Evolutionary conservation across 768 basidiomycete species (phyloP), one percentile per base, ranked within the genome.

Genomic region (Tylopilus felleus): DNA sequence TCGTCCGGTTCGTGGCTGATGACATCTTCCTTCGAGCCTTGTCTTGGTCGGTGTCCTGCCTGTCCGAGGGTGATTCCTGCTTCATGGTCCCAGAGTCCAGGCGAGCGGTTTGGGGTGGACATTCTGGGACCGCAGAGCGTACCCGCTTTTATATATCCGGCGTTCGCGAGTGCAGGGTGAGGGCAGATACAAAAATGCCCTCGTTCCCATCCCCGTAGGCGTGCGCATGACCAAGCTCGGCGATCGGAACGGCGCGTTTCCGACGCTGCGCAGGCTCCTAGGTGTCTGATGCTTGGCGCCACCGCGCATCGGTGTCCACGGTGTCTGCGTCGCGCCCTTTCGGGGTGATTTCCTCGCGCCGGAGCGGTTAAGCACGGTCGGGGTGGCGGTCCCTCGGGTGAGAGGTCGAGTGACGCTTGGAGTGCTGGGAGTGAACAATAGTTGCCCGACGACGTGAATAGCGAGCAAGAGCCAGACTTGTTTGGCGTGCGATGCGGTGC

Each of bases 1-100:
- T 68, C 72, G n/a, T 76, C 73, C 23, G 75, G 62, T 51, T 75
- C 74, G 17, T 65, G 65, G 44, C 59, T 64, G 29, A 73, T 63
- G 5, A 48, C 33, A 31, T 66, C 63, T 16, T 65, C 65, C 28
- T 60, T 60, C 22, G 55, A 63, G 67, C 61, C 14, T 58, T 62
- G n/a, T 61, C 61, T 23, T 57, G 66, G 56, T 49, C 61, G 47
- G 16, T 46, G 33, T 28, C 23, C 21, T 46, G 49, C 48, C 10
- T 49, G 8, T 13, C 45, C 1, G 25, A 51, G 28, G 41, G 35
- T 8, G 51, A 29, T 29, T n/a, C 28, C 16, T 33, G 51, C 8
- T 21, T 41, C 4, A 14, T 9, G n/a, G 29, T 29, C 14, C 22
- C 22, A 23, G 31, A 10, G n/a, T 31, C 16, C 13, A 8, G 21